Conservation (phyloP, 2,329 filamentous ascomycete genomes). For the Didymosphaeria variabile region DNA sequence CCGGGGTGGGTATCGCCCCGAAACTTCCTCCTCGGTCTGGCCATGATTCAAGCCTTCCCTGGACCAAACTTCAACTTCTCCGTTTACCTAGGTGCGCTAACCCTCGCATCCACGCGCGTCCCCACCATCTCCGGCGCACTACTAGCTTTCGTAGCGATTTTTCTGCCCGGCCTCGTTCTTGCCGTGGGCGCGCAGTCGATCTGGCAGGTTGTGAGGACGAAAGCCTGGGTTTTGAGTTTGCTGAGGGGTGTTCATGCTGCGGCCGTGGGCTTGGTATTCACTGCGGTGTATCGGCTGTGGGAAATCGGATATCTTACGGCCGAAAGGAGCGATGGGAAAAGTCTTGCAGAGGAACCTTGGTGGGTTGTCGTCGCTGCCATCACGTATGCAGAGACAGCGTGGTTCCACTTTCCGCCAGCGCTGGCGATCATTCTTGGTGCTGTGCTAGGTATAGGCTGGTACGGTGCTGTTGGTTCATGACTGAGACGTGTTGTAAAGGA, state of each 20-base stretch:
- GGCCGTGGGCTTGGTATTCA: constrained; percentile 55
- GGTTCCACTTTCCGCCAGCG: constrained; percentile 52
- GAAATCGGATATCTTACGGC: constrained; percentile 55
- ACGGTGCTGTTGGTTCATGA: constrained; percentile 45
- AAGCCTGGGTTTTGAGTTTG: constrained; percentile 44
- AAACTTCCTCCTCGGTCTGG: constrained; percentile 77
- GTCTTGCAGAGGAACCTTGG: constrained; percentile 53
- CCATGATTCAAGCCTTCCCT: constrained; percentile 75
- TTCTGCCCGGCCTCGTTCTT: constrained; percentile 51
- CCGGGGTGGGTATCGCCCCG: constrained; percentile 75
- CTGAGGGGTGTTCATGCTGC: constrained; percentile 54
- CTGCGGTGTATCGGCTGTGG: constrained; percentile 56
- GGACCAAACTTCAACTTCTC: constrained; percentile 68
- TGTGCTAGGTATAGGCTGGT: constrained; percentile 52
- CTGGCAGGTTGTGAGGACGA: constrained; percentile 50
- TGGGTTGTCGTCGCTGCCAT: constrained; percentile 57
- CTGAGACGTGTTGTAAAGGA: not conserved
- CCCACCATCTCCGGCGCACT: constrained; percentile 48
- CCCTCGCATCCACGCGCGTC: constrained; percentile 36
- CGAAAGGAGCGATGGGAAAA: constrained; percentile 44
- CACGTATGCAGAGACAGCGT: constrained; percentile 52
- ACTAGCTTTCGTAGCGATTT: constrained; percentile 52
- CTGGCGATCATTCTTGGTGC: constrained; percentile 52
- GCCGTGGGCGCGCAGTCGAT: constrained; percentile 49
- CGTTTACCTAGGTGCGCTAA: constrained; percentile 54